These are phyloP conservation scores for Trichomonascus vanleenenianus DNA, from an alignment of 805 yeast species.

Conservation along the genomic window DNA sequence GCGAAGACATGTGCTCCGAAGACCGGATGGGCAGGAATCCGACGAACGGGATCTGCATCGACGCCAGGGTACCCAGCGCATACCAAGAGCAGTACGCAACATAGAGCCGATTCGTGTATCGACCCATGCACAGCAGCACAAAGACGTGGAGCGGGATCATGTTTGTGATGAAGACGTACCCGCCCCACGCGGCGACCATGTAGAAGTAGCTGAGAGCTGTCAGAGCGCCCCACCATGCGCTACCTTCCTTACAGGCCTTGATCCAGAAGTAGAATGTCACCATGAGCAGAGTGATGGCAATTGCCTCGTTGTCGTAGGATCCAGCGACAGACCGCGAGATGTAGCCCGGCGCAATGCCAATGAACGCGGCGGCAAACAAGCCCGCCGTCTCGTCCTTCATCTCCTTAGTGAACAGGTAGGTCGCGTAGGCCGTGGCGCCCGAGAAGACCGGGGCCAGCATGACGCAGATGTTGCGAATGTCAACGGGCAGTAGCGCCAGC, in stretches of 20 bases:
- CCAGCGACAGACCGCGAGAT: conserved; percentile 98
- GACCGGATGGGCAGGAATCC: conserved; percentile 96
- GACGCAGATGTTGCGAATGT: conserved; percentile 93
- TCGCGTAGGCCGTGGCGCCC: conserved; percentile 83
- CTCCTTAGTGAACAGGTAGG: conserved; percentile 81
- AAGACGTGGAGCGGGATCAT: conserved; percentile 94
- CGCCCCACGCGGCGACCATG: conserved; percentile 99
- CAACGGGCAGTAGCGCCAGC: conserved; percentile 69
- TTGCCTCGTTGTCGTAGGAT: conserved; percentile 97
- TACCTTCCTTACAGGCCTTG: conserved; percentile 85
- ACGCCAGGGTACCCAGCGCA: conserved; percentile 91
- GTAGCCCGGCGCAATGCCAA: conserved; percentile 98
- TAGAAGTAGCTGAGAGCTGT: conserved; percentile 89
- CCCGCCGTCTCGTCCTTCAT: conserved; percentile 89
- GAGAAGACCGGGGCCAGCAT: conserved; percentile 94
- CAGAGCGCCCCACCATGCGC: conserved; percentile 72
- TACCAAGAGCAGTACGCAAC: conserved; percentile 96
- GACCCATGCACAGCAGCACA: conserved; percentile 86
- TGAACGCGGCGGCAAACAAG: conserved; percentile 82
- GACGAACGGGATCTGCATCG: conserved; percentile 99
- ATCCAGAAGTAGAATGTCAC: conserved; percentile 95
- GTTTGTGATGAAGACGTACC: conserved; percentile 96
- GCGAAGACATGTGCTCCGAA: conserved; percentile 96
- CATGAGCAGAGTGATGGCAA: conserved; percentile 93
- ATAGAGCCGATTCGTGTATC: conserved; percentile 75